These are phyloP conservation scores for Phytophthora meadii DNA, from an alignment of 352 stramenopile species.

Conservation along the genomic window DNA sequence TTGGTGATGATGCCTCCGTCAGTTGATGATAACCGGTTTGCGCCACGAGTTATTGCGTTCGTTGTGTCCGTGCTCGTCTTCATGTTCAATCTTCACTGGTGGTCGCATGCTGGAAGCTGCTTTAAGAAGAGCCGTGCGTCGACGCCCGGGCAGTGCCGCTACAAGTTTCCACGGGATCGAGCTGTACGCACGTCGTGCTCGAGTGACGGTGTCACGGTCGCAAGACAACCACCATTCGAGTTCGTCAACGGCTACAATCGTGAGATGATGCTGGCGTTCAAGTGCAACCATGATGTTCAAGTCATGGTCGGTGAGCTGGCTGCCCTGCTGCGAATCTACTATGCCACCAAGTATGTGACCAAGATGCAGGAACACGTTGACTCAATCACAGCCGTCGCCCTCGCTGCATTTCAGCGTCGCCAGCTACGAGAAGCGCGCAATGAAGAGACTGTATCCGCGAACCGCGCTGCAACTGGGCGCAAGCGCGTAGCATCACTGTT, in stretches of 20 bases:
- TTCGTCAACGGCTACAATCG: conserved; percentile 3
- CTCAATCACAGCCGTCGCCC: background rate
- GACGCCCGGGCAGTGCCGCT: background rate
- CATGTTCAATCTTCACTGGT: conserved; percentile 5
- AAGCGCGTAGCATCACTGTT: too few relatives aligned
- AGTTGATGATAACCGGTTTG: background rate
- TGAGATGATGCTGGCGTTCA: background rate
- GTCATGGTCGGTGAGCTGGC: background rate
- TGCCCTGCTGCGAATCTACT: background rate
- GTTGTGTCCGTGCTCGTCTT: background rate
- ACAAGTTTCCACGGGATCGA: background rate
- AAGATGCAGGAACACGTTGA: background rate
- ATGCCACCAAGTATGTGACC: conserved; percentile 1
- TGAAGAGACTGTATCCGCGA: background rate
- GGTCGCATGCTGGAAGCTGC: background rate
- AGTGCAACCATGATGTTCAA: background rate
- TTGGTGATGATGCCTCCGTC: background rate
- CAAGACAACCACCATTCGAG: background rate
- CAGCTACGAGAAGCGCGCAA: background rate
- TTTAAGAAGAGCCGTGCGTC: background rate
- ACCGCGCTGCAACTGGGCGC: too few relatives aligned
- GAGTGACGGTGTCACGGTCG: background rate
- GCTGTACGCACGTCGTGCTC: background rate
- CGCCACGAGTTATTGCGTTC: background rate
- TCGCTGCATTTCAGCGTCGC: background rate